Evolutionary conservation across 2,329 filamentous ascomycete genomes (phyloP), one percentile per base, ranked within the genome.

Genomic region (Scleromitrula shiraiana): DNA sequence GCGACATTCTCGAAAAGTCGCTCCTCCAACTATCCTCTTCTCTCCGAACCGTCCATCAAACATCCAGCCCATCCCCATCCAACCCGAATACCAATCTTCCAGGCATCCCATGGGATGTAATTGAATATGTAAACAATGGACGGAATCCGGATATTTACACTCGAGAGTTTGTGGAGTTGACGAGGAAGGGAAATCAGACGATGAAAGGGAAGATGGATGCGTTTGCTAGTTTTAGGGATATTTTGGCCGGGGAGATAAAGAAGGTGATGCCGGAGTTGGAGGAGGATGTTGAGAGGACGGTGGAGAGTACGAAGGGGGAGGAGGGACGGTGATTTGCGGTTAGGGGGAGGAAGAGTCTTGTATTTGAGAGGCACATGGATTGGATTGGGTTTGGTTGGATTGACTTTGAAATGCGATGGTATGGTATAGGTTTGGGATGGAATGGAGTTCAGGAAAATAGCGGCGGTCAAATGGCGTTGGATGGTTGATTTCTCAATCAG

Each of bases 121-220:
- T 84, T 51, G 71, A 78, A 60, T 85, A 85, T 67, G 81, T 85
- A 58, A 81, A 85, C 64, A 77, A 79, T 61, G 81, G 82, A 37
- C 79, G 82, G 42, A 85, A 85, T 68, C 82, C 82, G 2, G 82
- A 85, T 66, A 85, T 85, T 57, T 85, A 85, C 70, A 85, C 82
- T 46, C 73, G 82, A 59, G 82, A 85, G 68, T 85, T 85, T 59
- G 80, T 85, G 59, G 82, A 85, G 74, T 71, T 82, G 44, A 80
- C 82, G 20, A 69, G 80, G 46, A 71, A 80, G 39, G 72, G 75
- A 33, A 85, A 85, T 68, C 82, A 85, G 71, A 68, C 82, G 52
- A 74, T 82, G 69, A 72, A 75, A 57, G 82, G 82, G 47, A 85
- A 84, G 70, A 70, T 74, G 65, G 64, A 67, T 58, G 81, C 80